phyloP scores from a whole-genome alignment of 2,329 filamentous ascomycete genomes.

The Fusarium albidum region DNA sequence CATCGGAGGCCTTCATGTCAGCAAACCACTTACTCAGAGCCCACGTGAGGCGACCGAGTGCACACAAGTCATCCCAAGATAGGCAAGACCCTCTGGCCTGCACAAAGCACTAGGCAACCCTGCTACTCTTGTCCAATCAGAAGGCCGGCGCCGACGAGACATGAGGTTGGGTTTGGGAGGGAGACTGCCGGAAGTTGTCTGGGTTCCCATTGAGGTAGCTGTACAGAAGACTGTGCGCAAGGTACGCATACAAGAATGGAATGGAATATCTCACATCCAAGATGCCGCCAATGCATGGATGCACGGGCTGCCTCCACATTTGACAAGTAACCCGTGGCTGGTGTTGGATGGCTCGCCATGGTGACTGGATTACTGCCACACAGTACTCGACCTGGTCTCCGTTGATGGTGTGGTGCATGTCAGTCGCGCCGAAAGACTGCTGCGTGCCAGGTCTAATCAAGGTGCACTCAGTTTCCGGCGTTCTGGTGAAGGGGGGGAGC shows the following conservation, averaged over 20 bases:
- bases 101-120: conserved; percentile 26
- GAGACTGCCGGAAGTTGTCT: conserved; percentile 27
- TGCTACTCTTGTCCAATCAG: conserved; percentile 25
- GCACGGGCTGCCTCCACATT: conserved; percentile 34
- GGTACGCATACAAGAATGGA: conserved; percentile 11
- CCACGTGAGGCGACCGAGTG: conserved; percentile 34
- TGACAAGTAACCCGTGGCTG: conserved; percentile 10
- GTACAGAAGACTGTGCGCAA: conserved; percentile 18
- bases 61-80: conserved; percentile 16
- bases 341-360: conserved; percentile 7
- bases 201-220: conserved; percentile 21
- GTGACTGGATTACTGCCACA: conserved; percentile 12
- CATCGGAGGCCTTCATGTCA: conserved; percentile 33
- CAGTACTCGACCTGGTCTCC: conserved; percentile 9
- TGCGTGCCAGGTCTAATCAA: conserved; percentile 21
- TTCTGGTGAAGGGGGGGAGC: conserved; percentile 33
- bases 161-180: conserved; percentile 27
- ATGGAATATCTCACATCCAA: conserved; percentile 3
- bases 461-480: conserved; percentile 32
- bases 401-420: conserved; percentile 24
- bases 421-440: conserved; percentile 18
- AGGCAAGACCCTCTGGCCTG: conserved; percentile 16
- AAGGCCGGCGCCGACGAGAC: conserved; percentile 7
- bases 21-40: conserved; percentile 27
- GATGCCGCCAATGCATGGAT: conserved; percentile 23